Evolutionary conservation across 345 rosid genomes (phyloP).

Genomic region (Heritiera littoralis): DNA sequence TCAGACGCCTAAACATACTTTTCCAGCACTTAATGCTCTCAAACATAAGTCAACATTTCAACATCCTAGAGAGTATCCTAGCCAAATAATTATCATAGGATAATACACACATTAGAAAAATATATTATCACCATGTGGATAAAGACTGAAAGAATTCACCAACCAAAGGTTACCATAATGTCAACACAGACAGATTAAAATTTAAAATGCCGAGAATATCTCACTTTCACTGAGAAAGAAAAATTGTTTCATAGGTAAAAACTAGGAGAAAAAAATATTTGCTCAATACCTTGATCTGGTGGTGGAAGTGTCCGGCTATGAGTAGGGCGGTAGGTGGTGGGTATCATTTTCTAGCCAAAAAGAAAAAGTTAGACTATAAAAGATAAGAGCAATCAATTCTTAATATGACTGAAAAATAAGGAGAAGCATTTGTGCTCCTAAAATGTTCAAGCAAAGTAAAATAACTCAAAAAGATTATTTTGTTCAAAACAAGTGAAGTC

Average conservation of each 20-base stretch:
- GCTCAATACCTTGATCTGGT: slow-evolving; percentile 66
- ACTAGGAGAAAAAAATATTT: slow-evolving; percentile 20
- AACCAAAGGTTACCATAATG: neutral
- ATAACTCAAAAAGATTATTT: neutral
- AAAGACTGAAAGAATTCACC: neutral
- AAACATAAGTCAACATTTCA: slow-evolving; percentile 7
- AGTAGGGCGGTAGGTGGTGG: slow-evolving; percentile 72
- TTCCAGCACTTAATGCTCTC: neutral
- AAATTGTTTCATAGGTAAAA: neutral
- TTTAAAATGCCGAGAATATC: slow-evolving; percentile 13
- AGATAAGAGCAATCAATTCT: slow-evolving; percentile 12
- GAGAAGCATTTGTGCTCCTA: neutral
- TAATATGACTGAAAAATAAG: neutral
- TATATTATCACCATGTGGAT: neutral
- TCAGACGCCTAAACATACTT: neutral
- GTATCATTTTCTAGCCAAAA: slow-evolving; percentile 53
- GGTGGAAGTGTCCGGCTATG: slow-evolving; percentile 83
- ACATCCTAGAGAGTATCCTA: neutral
- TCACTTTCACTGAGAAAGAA: neutral
- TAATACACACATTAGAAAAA: neutral
- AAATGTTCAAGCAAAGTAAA: neutral
- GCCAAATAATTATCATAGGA: neutral
- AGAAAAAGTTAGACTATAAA: neutral
- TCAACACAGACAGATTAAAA: neutral
- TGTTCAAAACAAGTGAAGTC: neutral